Conservation (phyloP, 2,329 filamentous ascomycete genomes). For the Penicillium oxalicum region DNA sequence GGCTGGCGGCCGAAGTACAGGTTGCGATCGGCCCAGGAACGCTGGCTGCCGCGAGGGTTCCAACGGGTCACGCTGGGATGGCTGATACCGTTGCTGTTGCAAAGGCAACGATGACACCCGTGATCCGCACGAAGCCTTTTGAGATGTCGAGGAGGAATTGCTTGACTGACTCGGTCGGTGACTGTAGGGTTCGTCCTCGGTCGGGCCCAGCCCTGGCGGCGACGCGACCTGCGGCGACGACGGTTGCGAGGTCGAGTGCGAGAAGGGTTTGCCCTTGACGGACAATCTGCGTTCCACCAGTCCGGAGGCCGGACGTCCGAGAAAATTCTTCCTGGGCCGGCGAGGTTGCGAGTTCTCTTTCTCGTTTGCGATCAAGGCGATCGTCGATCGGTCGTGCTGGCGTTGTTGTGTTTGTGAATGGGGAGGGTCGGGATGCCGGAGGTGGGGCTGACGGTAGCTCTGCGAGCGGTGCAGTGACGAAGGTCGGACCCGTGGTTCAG, state of each 20-base stretch:
- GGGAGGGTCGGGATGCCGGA: neutral
- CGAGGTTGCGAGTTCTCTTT: constrained; percentile 19
- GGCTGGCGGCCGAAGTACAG: neutral
- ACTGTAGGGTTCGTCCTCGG: constrained; percentile 10
- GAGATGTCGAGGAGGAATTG: constrained; percentile 7
- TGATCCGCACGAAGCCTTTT: constrained; percentile 8
- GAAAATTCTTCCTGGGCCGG: constrained; percentile 17
- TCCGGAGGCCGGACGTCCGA: constrained; percentile 21
- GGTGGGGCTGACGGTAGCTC: constrained; percentile 22
- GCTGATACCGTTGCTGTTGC: constrained; percentile 3
- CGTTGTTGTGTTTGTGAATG: no score
- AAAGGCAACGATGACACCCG: constrained; percentile 11
- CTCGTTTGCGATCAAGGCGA: constrained; percentile 22
- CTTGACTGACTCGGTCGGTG: constrained; percentile 7
- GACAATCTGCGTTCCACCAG: constrained; percentile 26
- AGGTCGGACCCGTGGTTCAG: neutral
- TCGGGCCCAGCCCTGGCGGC: constrained; percentile 5
- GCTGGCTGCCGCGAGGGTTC: neutral
- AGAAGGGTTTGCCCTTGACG: constrained; percentile 18
- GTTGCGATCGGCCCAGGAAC: neutral
- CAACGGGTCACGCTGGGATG: neutral
- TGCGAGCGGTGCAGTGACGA: constrained; percentile 18
- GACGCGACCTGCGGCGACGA: constrained; percentile 12
- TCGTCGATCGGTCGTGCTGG: constrained; percentile 13
- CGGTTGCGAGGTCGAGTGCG: constrained; percentile 19